Conservation (phyloP, 2,329 filamentous ascomycete species). For the Talaromyces sp. region DNA sequence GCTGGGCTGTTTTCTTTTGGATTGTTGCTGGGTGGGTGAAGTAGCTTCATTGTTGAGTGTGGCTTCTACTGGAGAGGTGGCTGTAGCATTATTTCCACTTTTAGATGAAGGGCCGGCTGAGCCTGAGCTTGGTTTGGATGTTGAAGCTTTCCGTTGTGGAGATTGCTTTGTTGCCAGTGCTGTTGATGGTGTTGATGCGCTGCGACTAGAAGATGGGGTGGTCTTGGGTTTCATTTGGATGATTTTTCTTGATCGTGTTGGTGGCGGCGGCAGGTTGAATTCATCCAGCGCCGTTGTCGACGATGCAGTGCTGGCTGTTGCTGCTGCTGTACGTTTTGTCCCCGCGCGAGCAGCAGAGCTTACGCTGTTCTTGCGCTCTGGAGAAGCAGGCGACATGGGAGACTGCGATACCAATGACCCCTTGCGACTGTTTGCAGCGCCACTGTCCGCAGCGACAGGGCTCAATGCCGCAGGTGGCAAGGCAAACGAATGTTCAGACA, state of each 20-base stretch:
- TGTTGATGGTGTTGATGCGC: constrained; percentile 17
- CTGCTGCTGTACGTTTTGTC: constrained; percentile 31
- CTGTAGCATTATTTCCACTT: neutral
- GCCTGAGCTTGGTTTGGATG: neutral
- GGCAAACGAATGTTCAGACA: constrained; percentile 32
- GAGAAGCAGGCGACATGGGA: constrained; percentile 35
- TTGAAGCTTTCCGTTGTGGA: constrained; percentile 3
- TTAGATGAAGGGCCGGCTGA: neutral
- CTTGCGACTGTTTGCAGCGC: constrained; percentile 18
- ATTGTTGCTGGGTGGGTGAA: constrained; percentile 18
- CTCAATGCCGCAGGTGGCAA: constrained; percentile 37
- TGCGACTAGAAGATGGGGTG: constrained; percentile 38
- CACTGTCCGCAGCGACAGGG: constrained; percentile 21
- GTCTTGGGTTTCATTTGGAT: constrained; percentile 88
- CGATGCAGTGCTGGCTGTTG: neutral
- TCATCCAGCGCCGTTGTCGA: constrained; percentile 32
- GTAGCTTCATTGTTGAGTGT: neutral
- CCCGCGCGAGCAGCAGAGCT: constrained; percentile 31
- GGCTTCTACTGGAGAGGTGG: neutral
- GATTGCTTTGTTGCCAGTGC: constrained; percentile 2
- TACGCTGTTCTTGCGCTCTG: constrained; percentile 25
- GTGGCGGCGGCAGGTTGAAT: constrained; percentile 85
- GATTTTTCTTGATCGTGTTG: constrained; percentile 88
- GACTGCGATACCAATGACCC: constrained; percentile 27
- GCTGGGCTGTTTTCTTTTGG: constrained; percentile 74